Base-by-base conservation (phyloP, 495 filamentous ascomycete genomes). In the Letharia columbiana region DNA sequence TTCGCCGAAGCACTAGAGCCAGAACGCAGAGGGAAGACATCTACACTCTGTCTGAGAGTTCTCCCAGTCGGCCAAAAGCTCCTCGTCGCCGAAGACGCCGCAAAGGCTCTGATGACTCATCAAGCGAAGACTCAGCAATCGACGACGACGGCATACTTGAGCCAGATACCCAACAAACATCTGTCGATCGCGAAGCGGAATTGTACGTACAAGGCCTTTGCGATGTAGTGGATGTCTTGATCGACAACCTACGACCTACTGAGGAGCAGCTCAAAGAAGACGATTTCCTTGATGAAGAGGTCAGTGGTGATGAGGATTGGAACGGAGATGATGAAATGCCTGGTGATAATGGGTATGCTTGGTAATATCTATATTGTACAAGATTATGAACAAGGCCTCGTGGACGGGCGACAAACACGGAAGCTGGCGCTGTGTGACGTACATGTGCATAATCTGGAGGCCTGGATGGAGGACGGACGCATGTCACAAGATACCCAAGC, bases 231-330 rank as follows among this genome's bases (percentile, higher is more conserved):
- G 83, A 85, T 56, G 81, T 96, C 56, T 79, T 84, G 28, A 88
- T 96, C 61, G 92, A 96, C 71, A 93, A 95, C 73, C 84, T 89
- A 70, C 85, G 91, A 54, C 89, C 88, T 28, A 82, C 78, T 1
- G 92, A 94, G 69, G 79, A 77, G n/a, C 86, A 87, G 50, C 89
- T 82, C 69, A 83, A 81, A 31, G 91, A 93, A 76, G 81, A 81
- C 15, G 89, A 96, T 70, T 96, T 96, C 72, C 72, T 95, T 5
- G 90, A 94, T 68, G 78, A 79, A 17, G 87, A 90, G 64, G 71
- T 75, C 2, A 86, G 85, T 66, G 86, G 86, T 6, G 89, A 93
- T 66, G 90, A 91, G 66, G 91, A 95, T 62, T 96, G 91, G 91
- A 79, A 83, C 62, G 86, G 87, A 0, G 83, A 82, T 47, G 78